phyloP scores from a whole-genome alignment of 1,284 basidiomycete species.

The Fistulinella cinereoalba region DNA sequence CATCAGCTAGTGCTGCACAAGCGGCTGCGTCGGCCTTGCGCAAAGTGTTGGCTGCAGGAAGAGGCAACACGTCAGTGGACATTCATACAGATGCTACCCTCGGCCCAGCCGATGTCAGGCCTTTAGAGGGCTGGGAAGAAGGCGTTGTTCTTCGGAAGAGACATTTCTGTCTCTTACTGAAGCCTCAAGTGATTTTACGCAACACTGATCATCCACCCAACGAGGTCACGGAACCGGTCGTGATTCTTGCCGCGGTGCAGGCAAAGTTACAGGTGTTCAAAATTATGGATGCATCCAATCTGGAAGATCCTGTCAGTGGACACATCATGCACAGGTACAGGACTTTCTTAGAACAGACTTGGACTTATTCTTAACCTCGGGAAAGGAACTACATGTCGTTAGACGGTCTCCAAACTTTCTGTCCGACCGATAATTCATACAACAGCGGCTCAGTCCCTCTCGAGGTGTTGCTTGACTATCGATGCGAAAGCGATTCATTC shows the following conservation, averaged over 20 bases:
- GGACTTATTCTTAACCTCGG: conserved; percentile 5
- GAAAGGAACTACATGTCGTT: conserved; percentile 71
- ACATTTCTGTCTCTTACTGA: conserved; percentile 82
- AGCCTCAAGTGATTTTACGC: conserved; percentile 86
- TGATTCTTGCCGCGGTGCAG: conserved; percentile 81
- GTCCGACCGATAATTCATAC: conserved; percentile 54
- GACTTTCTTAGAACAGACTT: neutral
- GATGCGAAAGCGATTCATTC: conserved; percentile 79
- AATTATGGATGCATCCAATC: conserved; percentile 78
- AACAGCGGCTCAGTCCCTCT: conserved; percentile 68
- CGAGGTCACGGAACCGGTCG: conserved; percentile 57
- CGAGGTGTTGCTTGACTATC: conserved; percentile 84
- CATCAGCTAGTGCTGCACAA: conserved; percentile 47
- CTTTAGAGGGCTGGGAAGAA: conserved; percentile 69
- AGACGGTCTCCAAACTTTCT: conserved; percentile 86
- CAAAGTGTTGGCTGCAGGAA: conserved; percentile 56
- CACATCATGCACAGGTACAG: conserved; percentile 81
- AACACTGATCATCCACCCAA: conserved; percentile 44
- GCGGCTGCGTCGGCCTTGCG: conserved; percentile 61
- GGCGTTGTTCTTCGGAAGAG: conserved; percentile 66
- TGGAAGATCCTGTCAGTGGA: conserved; percentile 83
- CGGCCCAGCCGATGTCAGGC: conserved; percentile 43
- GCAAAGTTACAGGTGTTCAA: conserved; percentile 80
- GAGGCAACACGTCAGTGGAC: conserved; percentile 46
- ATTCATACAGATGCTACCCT: conserved; percentile 31